Base-by-base conservation (phyloP, 2,329 filamentous ascomycete genomes). In the Rutstroemia sp. region DNA sequence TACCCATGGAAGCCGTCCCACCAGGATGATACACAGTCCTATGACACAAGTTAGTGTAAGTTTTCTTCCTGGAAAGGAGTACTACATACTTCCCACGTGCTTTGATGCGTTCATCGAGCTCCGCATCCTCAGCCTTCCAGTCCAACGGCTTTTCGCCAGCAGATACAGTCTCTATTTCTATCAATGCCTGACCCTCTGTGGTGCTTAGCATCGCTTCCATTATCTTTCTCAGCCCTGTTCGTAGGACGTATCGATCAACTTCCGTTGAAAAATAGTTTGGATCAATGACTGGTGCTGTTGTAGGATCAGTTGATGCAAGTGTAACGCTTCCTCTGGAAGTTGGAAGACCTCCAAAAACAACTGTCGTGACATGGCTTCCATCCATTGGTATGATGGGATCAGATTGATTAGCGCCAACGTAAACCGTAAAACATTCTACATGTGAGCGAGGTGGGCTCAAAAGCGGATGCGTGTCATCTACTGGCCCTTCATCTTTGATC, bases 271-370 rank as follows among this genome's bases (percentile, higher is more conserved):
- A 47, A 21, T 44, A 56, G 17, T 56, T 51, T 4, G 21, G 36
- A 16, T 56, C 48, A 25, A 51, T 57, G 27, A 60, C 27, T 25
- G 25, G 54, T 21, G 54, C n/a, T 21, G 3, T 39, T 2, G 16
- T 34, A 4, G 47, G 54, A 19, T 56, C 38, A 44, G 14, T 51
- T 1, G 48, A 51, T 34, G 38, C 36, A 17, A 56, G 8, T 14
- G 5, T 56, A 23, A 51, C 17, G n/a, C 7, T 46, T 21, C 58
- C 60, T 36, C 60, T 40, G 17, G 58, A 60, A n/a, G 60, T 61
- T 4, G 60, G 60, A n/a, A 54, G 48, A 16, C 38, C 19, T 3
- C 52, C 46, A 40, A 60, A 25, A 6, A 57, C 46, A 14, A 50
- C 14, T 23, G 50, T 54, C 4, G 56, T 44, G 7, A 58, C 54